Conservation (phyloP, 192 early-diverging fungal species). For the Coemansia sp. region DNA sequence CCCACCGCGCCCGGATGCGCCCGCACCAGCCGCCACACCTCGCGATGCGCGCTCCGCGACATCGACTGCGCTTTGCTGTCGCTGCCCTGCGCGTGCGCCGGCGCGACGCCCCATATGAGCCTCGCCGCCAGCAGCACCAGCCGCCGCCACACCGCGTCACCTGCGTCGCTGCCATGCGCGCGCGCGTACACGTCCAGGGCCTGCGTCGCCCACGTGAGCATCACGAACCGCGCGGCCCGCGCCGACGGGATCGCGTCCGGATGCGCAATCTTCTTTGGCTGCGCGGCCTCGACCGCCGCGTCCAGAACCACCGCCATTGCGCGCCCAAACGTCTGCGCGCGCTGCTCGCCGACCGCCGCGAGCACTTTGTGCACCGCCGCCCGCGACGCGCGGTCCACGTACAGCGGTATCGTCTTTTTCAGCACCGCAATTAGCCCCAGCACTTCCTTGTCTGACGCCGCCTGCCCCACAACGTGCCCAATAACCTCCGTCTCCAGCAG, state of each 20-base stretch:
- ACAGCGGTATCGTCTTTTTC: slow-evolving; percentile 62
- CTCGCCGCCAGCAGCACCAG: slow-evolving; percentile 54
- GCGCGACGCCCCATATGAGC: slow-evolving; percentile 60
- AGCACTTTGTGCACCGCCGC: slow-evolving; percentile 58
- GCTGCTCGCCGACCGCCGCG: slow-evolving; percentile 57
- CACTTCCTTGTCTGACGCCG: slow-evolving; percentile 40
- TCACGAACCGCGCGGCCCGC: slow-evolving; percentile 57
- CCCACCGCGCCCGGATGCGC: slow-evolving; percentile 39
- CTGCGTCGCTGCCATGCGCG: slow-evolving; percentile 45
- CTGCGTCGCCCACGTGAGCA: slow-evolving; percentile 64
- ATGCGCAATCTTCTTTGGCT: slow-evolving; percentile 28
- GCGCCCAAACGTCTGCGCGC: slow-evolving; percentile 56
- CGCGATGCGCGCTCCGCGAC: slow-evolving; percentile 39
- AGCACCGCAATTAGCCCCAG: slow-evolving; percentile 53
- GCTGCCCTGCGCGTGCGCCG: slow-evolving; percentile 12
- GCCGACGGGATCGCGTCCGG: slow-evolving; percentile 48
- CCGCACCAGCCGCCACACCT: slow-evolving; percentile 46
- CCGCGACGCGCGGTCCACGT: slow-evolving; percentile 67
- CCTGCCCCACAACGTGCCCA: slow-evolving; percentile 18
- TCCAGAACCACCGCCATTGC: slow-evolving; percentile 49
- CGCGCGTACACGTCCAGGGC: slow-evolving; percentile 44
- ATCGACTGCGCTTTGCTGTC: slow-evolving; percentile 28
- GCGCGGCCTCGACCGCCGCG: slow-evolving; percentile 52
- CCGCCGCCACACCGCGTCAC: slow-evolving; percentile 51
- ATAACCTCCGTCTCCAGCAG: slow-evolving; percentile 51